Percentiles rank a stretch among this genome's conserved stretches.
These are phyloP conservation scores for Globisporangium heterothallicum DNA, from an alignment of 352 stramenopile genomes.

Conservation along the genomic window DNA sequence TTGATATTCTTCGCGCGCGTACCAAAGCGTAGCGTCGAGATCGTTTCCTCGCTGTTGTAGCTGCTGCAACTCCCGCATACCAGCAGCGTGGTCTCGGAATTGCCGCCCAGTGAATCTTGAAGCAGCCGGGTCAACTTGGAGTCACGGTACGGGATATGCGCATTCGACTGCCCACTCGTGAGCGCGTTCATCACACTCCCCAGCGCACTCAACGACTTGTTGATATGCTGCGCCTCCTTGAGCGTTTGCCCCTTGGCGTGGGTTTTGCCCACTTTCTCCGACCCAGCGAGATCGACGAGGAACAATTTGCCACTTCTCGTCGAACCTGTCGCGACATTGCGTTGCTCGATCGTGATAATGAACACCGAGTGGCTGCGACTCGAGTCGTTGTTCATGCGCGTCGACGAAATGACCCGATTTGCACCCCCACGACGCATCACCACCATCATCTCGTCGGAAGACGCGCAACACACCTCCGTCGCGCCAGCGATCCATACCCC, in stretches of 20 bases:
- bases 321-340: conserved; percentile 48
- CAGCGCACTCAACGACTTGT: conserved; percentile 87
- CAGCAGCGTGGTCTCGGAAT: conserved; percentile 98
- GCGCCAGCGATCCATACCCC: conserved; percentile 59
- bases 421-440: conserved; percentile 91
- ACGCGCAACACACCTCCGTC: conserved; percentile 60
- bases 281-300: conserved; percentile 73
- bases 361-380: conserved; percentile 95
- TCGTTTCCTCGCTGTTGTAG: conserved; percentile 97
- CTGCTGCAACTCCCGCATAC: conserved; percentile 95
- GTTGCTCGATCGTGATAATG: conserved; percentile 94
- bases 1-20: conserved; percentile 99
- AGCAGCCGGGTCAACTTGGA: conserved; percentile 97
- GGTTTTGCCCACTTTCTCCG: conserved; percentile 72
- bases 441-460: conserved; percentile 56
- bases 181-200: conserved; percentile 90
- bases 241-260: conserved; percentile 89
- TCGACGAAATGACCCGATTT: conserved; percentile 85
- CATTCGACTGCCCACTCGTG: conserved; percentile 73
- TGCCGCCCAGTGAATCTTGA: conserved; percentile 95
- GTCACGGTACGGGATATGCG: conserved; percentile 93
- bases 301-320: conserved; percentile 91
- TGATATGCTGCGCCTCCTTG: conserved; percentile 87
- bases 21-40: conserved; percentile 94
- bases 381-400: conserved; percentile 90